Percentiles rank a stretch among this genome's conserved stretches.
phyloP scores from a whole-genome alignment of 176 grass and related monocot species.

The Eleusine indica region DNA sequence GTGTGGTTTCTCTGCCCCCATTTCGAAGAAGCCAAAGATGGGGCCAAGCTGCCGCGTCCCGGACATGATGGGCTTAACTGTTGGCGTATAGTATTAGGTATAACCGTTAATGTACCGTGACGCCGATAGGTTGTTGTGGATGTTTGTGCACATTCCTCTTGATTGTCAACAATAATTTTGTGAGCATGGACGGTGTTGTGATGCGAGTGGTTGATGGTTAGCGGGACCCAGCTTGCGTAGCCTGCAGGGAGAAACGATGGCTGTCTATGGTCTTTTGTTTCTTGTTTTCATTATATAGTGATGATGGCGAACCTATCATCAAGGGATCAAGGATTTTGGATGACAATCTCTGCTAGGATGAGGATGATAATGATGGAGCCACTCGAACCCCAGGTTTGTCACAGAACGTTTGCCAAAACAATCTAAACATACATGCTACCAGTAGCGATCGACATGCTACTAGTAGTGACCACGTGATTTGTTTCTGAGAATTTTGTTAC shows the following conservation, averaged over 20 bases:
- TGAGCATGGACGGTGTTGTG: constrained; percentile 9
- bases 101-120: constrained; percentile 38
- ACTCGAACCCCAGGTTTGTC: neutral
- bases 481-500: neutral
- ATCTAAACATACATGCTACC: neutral
- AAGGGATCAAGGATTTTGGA: neutral
- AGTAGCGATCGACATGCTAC: neutral
- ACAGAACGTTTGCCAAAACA: neutral
- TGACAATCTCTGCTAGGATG: neutral
- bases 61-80: constrained; percentile 36
- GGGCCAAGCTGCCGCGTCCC: neutral
- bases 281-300: neutral
- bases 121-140: constrained; percentile 30
- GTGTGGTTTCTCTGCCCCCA: neutral
- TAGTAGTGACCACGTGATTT: neutral
- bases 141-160: constrained; percentile 46
- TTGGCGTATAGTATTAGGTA: constrained; percentile 35
- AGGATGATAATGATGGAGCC: neutral
- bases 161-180: constrained; percentile 51
- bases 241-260: neutral
- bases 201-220: constrained; percentile 21
- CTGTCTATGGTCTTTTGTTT: neutral
- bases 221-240: neutral
- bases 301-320: neutral
- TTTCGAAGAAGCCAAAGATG: neutral